phyloP scores from a whole-genome alignment of 805 yeast species.

The Hyphopichia homilentoma region DNA sequence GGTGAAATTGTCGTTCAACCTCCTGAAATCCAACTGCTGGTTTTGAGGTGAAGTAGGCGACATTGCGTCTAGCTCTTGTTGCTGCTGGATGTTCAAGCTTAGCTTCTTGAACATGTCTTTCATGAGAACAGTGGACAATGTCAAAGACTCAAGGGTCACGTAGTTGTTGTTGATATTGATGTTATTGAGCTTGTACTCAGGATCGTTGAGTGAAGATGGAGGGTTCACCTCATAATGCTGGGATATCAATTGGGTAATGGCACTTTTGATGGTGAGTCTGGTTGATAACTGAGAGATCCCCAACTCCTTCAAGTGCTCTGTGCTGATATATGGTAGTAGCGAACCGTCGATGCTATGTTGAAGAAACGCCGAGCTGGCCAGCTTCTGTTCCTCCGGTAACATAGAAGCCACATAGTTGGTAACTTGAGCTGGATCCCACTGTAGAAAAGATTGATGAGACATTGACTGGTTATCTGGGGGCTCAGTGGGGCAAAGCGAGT shows the following conservation, averaged over 20 bases:
- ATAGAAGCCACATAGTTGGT: slow-evolving; percentile 27
- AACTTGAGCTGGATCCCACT: slow-evolving; percentile 46
- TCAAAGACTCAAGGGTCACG: slow-evolving; percentile 33
- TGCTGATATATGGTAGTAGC: slow-evolving; percentile 61
- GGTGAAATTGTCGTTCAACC: slow-evolving; percentile 50
- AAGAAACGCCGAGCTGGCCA: slow-evolving; percentile 28
- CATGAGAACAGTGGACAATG: slow-evolving; percentile 30
- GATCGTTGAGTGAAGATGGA: slow-evolving; percentile 23
- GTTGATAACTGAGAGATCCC: slow-evolving; percentile 54
- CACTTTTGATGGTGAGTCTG: slow-evolving; percentile 57
- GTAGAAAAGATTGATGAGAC: slow-evolving; percentile 35
- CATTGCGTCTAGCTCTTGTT: slow-evolving; percentile 5
- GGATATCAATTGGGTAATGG: slow-evolving; percentile 51
- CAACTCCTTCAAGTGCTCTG: slow-evolving; percentile 70
- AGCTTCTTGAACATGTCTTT: slow-evolving; percentile 31
- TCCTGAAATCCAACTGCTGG: slow-evolving; percentile 29
- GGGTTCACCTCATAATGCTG: slow-evolving; percentile 26
- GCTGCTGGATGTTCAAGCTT: slow-evolving; percentile 14
- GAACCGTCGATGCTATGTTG: slow-evolving; percentile 70
- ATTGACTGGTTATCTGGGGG: too few relatives aligned
- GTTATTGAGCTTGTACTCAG: slow-evolving; percentile 23
- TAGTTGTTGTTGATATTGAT: slow-evolving; percentile 35
- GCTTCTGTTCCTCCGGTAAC: slow-evolving; percentile 17
- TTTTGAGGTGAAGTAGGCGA: slow-evolving; percentile 8
- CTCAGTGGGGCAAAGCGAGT: too few relatives aligned